These are phyloP conservation scores for Spathaspora gorwiae DNA, from an alignment of 805 yeast species.

Conservation along the genomic window DNA sequence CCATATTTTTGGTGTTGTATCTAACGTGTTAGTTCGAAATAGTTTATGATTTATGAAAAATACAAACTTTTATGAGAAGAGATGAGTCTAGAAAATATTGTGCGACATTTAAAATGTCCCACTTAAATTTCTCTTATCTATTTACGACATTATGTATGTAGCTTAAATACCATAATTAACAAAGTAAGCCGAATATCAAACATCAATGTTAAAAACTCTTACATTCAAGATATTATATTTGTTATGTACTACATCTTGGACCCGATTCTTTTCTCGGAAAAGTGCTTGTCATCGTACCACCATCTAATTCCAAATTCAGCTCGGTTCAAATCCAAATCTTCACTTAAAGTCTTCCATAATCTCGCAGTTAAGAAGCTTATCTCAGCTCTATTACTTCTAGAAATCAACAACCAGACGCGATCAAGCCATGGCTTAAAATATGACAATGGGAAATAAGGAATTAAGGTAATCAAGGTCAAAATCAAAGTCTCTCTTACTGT, in stretches of 20 bases:
- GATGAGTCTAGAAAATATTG: too few relatives aligned
- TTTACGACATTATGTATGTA: too few relatives aligned
- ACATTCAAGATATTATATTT: too few relatives aligned
- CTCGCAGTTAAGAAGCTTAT: conserved; percentile 29
- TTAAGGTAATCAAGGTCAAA: conserved; percentile 42
- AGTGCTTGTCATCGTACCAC: conserved; percentile 50
- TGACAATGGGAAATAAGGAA: conserved; percentile 48
- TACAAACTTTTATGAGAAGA: too few relatives aligned
- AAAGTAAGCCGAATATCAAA: too few relatives aligned
- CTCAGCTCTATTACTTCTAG: conserved; percentile 34
- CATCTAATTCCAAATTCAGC: conserved; percentile 52
- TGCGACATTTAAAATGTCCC: too few relatives aligned
- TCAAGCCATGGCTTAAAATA: conserved; percentile 45
- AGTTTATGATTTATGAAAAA: background rate
- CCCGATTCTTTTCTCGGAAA: background rate
- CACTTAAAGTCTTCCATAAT: conserved; percentile 54
- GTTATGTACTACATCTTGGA: too few relatives aligned
- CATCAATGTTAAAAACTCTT: too few relatives aligned
- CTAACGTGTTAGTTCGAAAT: background rate
- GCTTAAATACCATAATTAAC: too few relatives aligned
- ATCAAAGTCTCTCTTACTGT: conserved; percentile 48
- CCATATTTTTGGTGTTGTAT: conserved; percentile 41
- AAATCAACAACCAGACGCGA: conserved; percentile 33
- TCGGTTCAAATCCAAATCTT: conserved; percentile 54
- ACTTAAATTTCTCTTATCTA: too few relatives aligned